phyloP scores from a whole-genome alignment of 805 yeast species.

The Yarrowia yakushimensis region DNA sequence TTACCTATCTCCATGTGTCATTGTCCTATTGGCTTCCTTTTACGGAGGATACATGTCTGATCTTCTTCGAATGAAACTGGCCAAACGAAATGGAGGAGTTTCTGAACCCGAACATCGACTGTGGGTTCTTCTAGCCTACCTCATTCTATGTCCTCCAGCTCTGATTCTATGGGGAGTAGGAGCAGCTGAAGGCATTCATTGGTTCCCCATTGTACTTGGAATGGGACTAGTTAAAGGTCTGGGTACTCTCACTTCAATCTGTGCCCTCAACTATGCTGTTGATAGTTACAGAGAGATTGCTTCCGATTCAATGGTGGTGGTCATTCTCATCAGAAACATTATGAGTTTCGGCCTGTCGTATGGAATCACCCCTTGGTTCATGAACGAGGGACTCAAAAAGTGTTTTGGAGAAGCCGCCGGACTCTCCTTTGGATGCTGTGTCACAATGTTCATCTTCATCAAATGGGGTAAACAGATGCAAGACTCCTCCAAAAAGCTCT shows the following conservation, averaged over 20 bases:
- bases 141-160: conserved; percentile 46
- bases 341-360: conserved; percentile 50
- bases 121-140: conserved; percentile 44
- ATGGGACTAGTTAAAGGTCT: conserved; percentile 46
- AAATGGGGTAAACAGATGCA: conserved; percentile 43
- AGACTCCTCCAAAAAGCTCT: background rate
- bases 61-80: background rate
- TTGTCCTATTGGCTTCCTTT: background rate
- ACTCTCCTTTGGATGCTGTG: conserved; percentile 3
- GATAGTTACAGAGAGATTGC: conserved; percentile 47
- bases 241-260: conserved; percentile 45
- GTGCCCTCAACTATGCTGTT: conserved; percentile 46
- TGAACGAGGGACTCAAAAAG: conserved; percentile 46
- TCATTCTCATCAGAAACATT: conserved; percentile 47
- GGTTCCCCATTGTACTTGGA: conserved; percentile 48
- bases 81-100: conserved; percentile 40
- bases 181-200: conserved; percentile 46
- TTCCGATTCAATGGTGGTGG: conserved; percentile 47
- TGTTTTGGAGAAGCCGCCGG: conserved; percentile 37
- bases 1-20: conserved; percentile 1
- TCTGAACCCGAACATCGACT: conserved; percentile 52
- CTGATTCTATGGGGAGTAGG: conserved; percentile 54
- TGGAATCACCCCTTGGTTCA: conserved; percentile 51
- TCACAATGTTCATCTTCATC: conserved; percentile 18
- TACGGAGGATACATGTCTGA: conserved; percentile 22